Base-by-base conservation (phyloP, 2,329 filamentous ascomycete genomes). In the Colletotrichum abscissum region DNA sequence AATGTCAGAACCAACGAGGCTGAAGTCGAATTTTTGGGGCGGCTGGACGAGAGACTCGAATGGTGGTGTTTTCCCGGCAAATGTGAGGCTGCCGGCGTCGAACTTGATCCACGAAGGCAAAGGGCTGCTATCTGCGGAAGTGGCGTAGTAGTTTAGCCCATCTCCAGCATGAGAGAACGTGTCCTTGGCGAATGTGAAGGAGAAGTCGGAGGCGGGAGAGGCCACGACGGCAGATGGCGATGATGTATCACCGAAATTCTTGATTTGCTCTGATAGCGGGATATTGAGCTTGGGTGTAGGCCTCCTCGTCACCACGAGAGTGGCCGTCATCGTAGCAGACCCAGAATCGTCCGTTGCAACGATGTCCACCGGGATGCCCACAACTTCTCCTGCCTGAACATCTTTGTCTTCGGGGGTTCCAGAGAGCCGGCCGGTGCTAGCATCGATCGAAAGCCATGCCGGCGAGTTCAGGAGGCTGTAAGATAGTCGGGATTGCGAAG, bases 71-170 rank as follows among this genome's bases (percentile, higher is more conserved):
- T 83, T 89, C 28, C 95, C 95, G 1, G 88, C 89, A 77, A 97
- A 97, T 0, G 87, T 87, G 52, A 97, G 83, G 0, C 82, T 86
- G 2, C 80, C 80, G 1, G 88, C 79, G 76, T 97, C 89, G 78
- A 98, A 98, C n/a, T 84, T 84, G 57, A 97, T 85, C 95, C 95
- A 98, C 0, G 94, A 92, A 24, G 95, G 95, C 46, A 98, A 84
- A 46, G 95, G 95, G n/a, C 93, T 94, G 78, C 94, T 93, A 78
- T 96, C 89, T 5, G 86, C 87, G 4, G 94, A 93, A 3, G 93
- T 91, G 9, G 94, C 94, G 79, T 97, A 96, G 81, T 95, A 97
- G 71, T 91, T 90, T 63, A 92, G 86, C 19, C 82, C 84, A 11
- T 85, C 83, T 3, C 82, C 82, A 4, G 86, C 83, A 55, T 88